A percentile compares a stretch with the other conserved stretches of the same genome.
Evolutionary conservation across 345 rosid genomes (phyloP).

Genomic region (Brassica juncea): DNA sequence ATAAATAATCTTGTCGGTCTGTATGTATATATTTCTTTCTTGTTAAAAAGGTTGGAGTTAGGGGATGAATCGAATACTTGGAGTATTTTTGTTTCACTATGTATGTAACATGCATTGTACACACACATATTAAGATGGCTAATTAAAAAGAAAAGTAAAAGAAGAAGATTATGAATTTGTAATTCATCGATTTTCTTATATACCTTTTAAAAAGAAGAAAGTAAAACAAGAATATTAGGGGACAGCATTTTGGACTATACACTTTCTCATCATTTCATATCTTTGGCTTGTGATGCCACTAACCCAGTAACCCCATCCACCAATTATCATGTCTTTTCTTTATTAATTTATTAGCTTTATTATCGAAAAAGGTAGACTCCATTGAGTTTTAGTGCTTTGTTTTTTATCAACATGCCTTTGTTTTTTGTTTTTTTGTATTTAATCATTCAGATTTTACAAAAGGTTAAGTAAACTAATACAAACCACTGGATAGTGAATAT

Average conservation of each 20-base stretch:
- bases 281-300: conserved; percentile 30
- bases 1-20: conserved; percentile 14
- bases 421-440: background rate
- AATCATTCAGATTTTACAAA: background rate
- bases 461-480: background rate
- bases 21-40: background rate
- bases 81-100: background rate
- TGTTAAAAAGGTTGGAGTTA: background rate
- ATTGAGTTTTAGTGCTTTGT: conserved; percentile 11
- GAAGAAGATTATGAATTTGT: background rate
- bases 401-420: background rate
- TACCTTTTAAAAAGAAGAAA: conserved; percentile 10
- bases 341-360: conserved; percentile 18
- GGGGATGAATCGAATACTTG: conserved; percentile 13
- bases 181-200: background rate
- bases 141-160: background rate
- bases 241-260: conserved; percentile 6
- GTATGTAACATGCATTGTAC: background rate
- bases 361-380: background rate
- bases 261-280: conserved; percentile 16
- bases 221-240: conserved; percentile 10
- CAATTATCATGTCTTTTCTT: conserved; percentile 33
- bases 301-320: conserved; percentile 40
- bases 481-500: background rate
- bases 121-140: background rate